Base-by-base conservation (phyloP, 768 basidiomycete genomes). In the Rhizopogon rudus region DNA sequence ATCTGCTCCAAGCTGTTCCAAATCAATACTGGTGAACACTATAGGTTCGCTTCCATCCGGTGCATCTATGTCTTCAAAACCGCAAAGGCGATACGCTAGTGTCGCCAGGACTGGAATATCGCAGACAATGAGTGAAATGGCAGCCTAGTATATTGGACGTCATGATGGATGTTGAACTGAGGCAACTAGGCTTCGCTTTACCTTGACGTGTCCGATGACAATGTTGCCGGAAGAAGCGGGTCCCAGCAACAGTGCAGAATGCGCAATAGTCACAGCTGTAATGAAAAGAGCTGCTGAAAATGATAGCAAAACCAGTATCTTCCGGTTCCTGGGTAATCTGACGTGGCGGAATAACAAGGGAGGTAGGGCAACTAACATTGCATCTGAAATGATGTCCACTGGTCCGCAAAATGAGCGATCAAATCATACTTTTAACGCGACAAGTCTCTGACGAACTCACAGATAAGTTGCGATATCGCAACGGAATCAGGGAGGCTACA, bases 141-240 rank as follows among this genome's bases (percentile, higher is more conserved):
- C 64, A 25, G 54, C 55, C 63, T 67, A 35, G 35, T 35, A 39
- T 48, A 31, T 48, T 2, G 52, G 41, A 22, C 29, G 37, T 10
- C 25, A 20, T 33, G 14, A 59, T 56, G 33, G 53, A 60, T 22
- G 49, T 59, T 20, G 41, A 12, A 25, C 3, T 3, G 13, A 43
- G 20, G 20, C 12, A 10, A 31, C n/a, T 17, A 17, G 10, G 12
- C 10, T 31, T 45, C 10, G n/a, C n/a, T 45, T 42, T 40, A 58
- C 56, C 44, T 66, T 66, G 56, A 67, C 53, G 9, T 68, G 61
- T 17, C 51, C 65, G n/a, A 59, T 54, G 33, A 68, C 25, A 53
- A 65, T 54, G 12, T 53, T 53, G 17, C 60, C 61, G 3, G 63
- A 56, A 5, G 61, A 58, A 8, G 54, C 2, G 3, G 49, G 44